A percentile compares a stretch with the other conserved stretches of the same genome.
phyloP scores from a whole-genome alignment of 805 yeast genomes.

The Hanseniaspora occidentalis region DNA sequence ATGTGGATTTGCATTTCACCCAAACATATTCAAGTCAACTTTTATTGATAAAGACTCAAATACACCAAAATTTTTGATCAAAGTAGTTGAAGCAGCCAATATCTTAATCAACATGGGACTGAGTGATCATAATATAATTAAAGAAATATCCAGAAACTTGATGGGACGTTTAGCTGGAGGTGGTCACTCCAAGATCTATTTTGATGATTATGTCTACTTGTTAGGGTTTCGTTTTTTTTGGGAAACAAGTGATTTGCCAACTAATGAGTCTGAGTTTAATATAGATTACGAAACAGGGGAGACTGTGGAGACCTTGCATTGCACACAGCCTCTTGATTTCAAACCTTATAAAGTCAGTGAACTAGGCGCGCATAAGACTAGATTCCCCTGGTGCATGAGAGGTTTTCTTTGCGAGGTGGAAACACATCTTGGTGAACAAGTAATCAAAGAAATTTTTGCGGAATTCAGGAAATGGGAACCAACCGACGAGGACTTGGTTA shows the following conservation, averaged over 20 bases:
- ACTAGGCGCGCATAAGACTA: constrained; percentile 68
- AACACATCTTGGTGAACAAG: constrained; percentile 38
- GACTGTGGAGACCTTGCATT: constrained; percentile 7
- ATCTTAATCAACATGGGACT: constrained; percentile 63
- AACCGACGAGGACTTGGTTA: constrained; percentile 66
- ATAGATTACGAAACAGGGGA: not conserved
- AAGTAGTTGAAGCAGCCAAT: constrained; percentile 62
- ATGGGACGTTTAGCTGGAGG: constrained; percentile 93
- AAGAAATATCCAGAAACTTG: constrained; percentile 64
- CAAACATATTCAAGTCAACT: constrained; percentile 79
- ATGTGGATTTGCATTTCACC: constrained; percentile 74
- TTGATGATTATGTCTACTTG: constrained; percentile 74
- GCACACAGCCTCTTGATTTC: constrained; percentile 5
- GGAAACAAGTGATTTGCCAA: constrained; percentile 52
- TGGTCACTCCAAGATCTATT: constrained; percentile 85
- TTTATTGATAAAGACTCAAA: constrained; percentile 70
- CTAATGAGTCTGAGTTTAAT: constrained; percentile 8
- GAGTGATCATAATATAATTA: constrained; percentile 75
- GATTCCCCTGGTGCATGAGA: constrained; percentile 85
- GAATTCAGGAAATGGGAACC: constrained; percentile 86
- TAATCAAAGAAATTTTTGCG: constrained; percentile 45
- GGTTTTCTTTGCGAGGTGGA: constrained; percentile 64
- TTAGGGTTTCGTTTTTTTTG: constrained; percentile 63
- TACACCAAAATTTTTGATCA: constrained; percentile 68
- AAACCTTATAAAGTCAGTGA: constrained; percentile 47